Conservation (phyloP, 352 stramenopile genomes). For the Phytophthora sp. region DNA sequence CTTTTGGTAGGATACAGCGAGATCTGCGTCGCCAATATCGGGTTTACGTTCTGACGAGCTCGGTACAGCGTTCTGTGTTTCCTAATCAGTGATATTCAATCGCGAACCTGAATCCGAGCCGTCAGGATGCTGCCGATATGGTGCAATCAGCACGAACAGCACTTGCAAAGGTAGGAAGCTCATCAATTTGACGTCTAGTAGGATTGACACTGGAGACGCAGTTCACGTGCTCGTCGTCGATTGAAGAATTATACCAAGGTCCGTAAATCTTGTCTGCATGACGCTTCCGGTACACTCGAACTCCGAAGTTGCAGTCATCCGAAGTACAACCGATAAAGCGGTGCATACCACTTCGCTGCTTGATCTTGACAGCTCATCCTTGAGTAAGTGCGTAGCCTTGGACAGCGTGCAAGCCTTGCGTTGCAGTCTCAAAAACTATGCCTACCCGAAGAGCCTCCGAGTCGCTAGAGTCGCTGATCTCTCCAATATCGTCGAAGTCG, state of each 20-base stretch:
- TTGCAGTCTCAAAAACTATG: no score
- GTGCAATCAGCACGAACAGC: not conserved
- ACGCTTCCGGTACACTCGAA: not conserved
- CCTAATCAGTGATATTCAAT: not conserved
- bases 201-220: not conserved
- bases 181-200: not conserved
- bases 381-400: not conserved
- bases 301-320: not conserved
- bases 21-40: not conserved
- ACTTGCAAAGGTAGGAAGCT: not conserved
- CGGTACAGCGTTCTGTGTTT: not conserved
- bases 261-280: not conserved
- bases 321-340: not conserved
- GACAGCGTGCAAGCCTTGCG: not conserved
- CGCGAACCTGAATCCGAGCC: no score
- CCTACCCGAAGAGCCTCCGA: no score
- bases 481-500: no score
- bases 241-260: not conserved
- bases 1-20: not conserved
- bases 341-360: not conserved
- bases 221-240: not conserved
- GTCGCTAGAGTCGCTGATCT: no score
- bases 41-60: not conserved
- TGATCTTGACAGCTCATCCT: not conserved
- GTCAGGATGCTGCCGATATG: not conserved